Evolutionary conservation across 257 asterid genomes (phyloP).

Genomic region (Nicotiana attenuata): DNA sequence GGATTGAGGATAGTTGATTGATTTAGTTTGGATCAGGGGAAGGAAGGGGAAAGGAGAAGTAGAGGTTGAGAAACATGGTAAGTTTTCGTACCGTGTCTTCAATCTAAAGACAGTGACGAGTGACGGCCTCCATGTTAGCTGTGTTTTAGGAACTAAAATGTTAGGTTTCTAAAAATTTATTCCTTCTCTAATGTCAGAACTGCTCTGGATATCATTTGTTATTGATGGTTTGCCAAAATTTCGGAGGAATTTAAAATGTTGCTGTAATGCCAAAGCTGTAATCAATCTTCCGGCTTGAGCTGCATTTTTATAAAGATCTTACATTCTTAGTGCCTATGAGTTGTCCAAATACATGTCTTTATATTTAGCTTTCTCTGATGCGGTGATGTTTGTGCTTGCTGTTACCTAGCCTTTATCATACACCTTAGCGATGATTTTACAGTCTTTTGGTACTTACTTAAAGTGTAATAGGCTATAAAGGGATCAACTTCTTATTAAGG

Average conservation of each 20-base stretch:
- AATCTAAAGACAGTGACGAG: not conserved
- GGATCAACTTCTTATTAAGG: not conserved
- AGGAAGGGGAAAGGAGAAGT: not conserved
- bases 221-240: not conserved
- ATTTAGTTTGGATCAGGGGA: not conserved
- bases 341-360: not conserved
- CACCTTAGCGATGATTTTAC: not conserved
- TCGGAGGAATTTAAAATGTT: not conserved
- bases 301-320: not conserved
- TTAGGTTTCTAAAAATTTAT: not conserved
- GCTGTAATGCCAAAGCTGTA: not conserved
- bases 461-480: not conserved
- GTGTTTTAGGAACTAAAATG: not conserved
- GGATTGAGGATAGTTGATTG: not conserved
- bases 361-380: not conserved
- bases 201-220: not conserved
- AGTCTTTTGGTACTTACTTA: not conserved
- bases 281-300: slow-evolving; percentile 7
- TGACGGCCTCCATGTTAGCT: not conserved
- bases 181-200: not conserved
- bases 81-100: not conserved
- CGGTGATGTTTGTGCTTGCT: not conserved
- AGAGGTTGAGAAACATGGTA: not conserved
- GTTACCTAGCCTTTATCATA: not conserved
- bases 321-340: not conserved